These are phyloP conservation scores for Castanospermum australe DNA, from an alignment of 306 rosid genomes.

Conservation along the genomic window DNA sequence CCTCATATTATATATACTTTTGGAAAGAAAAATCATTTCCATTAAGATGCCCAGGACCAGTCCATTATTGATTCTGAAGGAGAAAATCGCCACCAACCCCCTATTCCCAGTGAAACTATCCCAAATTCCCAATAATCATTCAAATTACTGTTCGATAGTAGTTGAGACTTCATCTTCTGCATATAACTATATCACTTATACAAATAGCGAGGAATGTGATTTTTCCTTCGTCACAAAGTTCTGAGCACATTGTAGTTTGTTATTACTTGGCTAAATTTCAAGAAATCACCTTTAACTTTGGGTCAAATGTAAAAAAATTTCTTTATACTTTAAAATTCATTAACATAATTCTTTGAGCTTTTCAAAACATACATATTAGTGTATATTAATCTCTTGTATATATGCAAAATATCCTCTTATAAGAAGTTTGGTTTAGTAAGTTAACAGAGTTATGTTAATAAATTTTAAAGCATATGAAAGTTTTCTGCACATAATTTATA, in stretches of 20 bases:
- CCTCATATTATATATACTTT: neutral
- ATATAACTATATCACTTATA: neutral
- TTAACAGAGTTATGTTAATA: no score
- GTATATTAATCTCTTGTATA: no score
- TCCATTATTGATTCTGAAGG: neutral
- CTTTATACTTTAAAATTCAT: no score
- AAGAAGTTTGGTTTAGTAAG: no score
- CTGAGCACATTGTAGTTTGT: neutral
- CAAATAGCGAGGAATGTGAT: neutral
- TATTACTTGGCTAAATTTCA: no score
- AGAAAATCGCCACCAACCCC: neutral
- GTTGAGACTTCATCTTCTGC: neutral
- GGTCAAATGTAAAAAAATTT: no score
- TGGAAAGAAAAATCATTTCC: neutral
- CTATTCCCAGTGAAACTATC: neutral
- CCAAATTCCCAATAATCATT: neutral
- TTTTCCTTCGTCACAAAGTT: neutral
- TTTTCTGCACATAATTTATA: no score
- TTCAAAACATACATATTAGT: no score
- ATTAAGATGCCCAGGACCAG: neutral
- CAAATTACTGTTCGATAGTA: neutral
- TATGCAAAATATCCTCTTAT: no score
- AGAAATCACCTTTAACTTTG: no score
- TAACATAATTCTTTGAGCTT: no score
- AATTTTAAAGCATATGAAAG: no score